Evolutionary conservation across 192 early-diverging fungal species (phyloP).

Genomic region (Coemansia sp.): DNA sequence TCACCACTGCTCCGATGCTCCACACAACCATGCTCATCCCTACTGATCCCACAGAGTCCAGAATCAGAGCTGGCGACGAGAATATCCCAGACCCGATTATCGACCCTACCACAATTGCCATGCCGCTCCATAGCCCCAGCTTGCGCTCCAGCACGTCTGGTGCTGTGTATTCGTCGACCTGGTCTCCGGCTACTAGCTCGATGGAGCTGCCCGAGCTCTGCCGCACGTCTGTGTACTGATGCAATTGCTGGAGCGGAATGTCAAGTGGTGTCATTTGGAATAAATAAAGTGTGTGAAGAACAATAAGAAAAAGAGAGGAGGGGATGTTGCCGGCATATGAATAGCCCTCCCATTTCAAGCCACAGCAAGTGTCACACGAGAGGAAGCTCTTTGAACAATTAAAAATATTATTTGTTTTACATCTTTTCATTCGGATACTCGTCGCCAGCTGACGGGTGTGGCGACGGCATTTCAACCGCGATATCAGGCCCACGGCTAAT

Average conservation of each 20-base stretch:
- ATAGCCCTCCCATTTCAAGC: neutral
- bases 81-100: conserved; percentile 52
- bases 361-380: neutral
- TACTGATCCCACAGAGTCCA: conserved; percentile 35
- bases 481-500: neutral
- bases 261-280: neutral
- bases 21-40: conserved; percentile 49
- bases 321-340: neutral
- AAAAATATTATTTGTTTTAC: neutral
- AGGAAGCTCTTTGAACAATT: too few species aligned
- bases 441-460: neutral
- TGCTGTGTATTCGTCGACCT: neutral
- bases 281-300: neutral
- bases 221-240: neutral
- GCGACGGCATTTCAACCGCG: neutral
- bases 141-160: conserved; percentile 25
- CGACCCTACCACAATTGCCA: conserved; percentile 49
- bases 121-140: conserved; percentile 50
- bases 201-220: conserved; percentile 4
- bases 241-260: conserved; percentile 1
- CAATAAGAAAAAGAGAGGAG: neutral
- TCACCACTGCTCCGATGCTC: conserved; percentile 38
- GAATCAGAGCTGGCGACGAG: conserved; percentile 44
- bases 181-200: neutral
- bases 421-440: neutral